These are phyloP conservation scores for Lasiosphaeris hirsuta DNA, from an alignment of 495 filamentous ascomycete species.

Conservation along the genomic window DNA sequence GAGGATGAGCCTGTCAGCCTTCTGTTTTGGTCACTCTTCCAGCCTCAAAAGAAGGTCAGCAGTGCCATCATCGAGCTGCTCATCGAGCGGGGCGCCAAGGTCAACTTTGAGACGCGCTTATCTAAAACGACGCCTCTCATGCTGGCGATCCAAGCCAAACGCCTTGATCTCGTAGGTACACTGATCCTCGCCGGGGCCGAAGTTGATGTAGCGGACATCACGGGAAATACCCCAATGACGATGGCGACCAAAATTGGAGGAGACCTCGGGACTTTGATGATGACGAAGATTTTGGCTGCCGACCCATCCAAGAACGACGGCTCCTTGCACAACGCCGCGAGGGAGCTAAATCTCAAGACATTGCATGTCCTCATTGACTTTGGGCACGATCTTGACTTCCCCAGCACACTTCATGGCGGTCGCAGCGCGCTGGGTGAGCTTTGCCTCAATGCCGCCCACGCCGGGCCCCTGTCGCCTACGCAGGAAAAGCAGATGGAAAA, in stretches of 20 bases:
- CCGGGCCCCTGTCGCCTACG: slow-evolving; percentile 31
- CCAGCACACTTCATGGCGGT: slow-evolving; percentile 45
- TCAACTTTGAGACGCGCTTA: slow-evolving; percentile 42
- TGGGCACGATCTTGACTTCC: slow-evolving; percentile 48
- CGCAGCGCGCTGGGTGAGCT: slow-evolving; percentile 48
- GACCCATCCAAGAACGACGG: slow-evolving; percentile 47
- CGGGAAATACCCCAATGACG: slow-evolving; percentile 44
- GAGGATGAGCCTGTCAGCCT: slow-evolving; percentile 42
- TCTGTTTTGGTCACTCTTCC: slow-evolving; percentile 45
- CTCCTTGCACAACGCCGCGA: slow-evolving; percentile 47
- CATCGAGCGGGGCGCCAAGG: slow-evolving; percentile 42
- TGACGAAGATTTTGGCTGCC: slow-evolving; percentile 43
- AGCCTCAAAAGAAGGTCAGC: slow-evolving; percentile 50
- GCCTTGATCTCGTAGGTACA: slow-evolving; percentile 41
- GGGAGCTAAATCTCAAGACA: slow-evolving; percentile 43
- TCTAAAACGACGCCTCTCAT: slow-evolving; percentile 48
- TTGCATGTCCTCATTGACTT: slow-evolving; percentile 42
- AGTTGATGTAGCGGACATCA: slow-evolving; percentile 41
- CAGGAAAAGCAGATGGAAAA: slow-evolving; percentile 48
- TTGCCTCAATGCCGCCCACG: slow-evolving; percentile 42
- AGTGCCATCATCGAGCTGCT: slow-evolving; percentile 41
- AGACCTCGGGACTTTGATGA: slow-evolving; percentile 42
- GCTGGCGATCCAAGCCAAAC: slow-evolving; percentile 41
- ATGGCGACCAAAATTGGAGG: slow-evolving; percentile 47
- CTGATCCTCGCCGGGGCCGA: slow-evolving; percentile 45